A percentile compares a stretch with the other conserved stretches of the same genome.
These are phyloP conservation scores for Linderina pennispora DNA, from an alignment of 192 early-diverging fungal genomes.

Conservation along the genomic window DNA sequence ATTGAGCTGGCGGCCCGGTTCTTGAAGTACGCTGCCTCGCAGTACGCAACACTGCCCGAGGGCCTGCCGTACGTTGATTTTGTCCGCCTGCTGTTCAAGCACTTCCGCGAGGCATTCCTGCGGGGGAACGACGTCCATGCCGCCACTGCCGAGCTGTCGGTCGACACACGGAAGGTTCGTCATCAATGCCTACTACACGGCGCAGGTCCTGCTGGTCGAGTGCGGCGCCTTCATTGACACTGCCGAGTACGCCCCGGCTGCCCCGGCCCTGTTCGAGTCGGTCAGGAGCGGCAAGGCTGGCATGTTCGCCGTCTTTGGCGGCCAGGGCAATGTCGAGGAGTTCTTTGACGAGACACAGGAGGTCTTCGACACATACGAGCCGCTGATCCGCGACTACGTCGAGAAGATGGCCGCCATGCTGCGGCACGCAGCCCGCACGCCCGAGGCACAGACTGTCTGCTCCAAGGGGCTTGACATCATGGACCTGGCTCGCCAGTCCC, in stretches of 20 bases:
- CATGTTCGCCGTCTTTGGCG: constrained; percentile 88
- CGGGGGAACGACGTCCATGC: constrained; percentile 81
- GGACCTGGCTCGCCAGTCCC: constrained; percentile 72
- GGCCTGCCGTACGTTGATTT: constrained; percentile 61
- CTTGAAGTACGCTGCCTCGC: constrained; percentile 58
- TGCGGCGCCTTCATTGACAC: not conserved
- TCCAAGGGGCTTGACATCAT: constrained; percentile 81
- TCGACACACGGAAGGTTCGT: constrained; percentile 54
- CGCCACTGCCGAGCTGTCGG: constrained; percentile 53
- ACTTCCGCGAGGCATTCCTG: constrained; percentile 69
- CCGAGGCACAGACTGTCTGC: constrained; percentile 60
- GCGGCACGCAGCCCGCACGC: constrained; percentile 53
- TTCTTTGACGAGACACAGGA: constrained; percentile 89
- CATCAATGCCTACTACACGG: constrained; percentile 73
- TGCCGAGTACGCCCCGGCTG: constrained; percentile 4
- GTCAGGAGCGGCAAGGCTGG: constrained; percentile 54
- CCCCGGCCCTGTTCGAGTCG: constrained; percentile 65
- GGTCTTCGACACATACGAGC: constrained; percentile 74
- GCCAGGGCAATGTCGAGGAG: constrained; percentile 91
- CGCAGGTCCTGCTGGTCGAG: constrained; percentile 58
- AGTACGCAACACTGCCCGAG: constrained; percentile 27
- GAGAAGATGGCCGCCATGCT: constrained; percentile 66
- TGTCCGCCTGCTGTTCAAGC: constrained; percentile 61
- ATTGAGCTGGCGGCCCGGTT: constrained; percentile 68
- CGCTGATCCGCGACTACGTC: constrained; percentile 69